These are phyloP conservation scores for Globisporangium parvum DNA, from an alignment of 352 stramenopile genomes.

Conservation along the genomic window DNA sequence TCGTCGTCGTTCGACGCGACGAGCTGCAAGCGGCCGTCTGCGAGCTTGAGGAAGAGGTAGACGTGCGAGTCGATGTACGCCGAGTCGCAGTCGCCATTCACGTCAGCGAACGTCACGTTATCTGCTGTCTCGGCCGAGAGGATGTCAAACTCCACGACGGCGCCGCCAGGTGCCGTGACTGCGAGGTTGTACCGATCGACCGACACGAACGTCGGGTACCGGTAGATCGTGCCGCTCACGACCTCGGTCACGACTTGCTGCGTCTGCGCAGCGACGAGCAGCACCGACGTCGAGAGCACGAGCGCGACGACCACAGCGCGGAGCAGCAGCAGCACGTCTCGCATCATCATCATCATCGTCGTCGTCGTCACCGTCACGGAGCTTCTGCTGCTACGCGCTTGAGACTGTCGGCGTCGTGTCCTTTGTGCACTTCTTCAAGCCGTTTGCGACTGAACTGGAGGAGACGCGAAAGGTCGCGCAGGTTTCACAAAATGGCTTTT, in stretches of 20 bases:
- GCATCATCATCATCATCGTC: too few species aligned
- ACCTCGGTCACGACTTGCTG: conserved; percentile 31
- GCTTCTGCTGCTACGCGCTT: neutral
- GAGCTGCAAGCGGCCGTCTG: conserved; percentile 22
- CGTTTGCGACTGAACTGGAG: too few species aligned
- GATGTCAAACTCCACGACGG: conserved; percentile 59
- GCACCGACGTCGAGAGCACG: neutral
- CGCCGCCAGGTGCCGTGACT: conserved; percentile 21
- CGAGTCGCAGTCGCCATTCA: conserved; percentile 69
- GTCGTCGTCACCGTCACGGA: too few species aligned
- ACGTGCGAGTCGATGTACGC: conserved; percentile 66
- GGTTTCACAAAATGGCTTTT: too few species aligned
- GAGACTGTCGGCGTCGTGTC: neutral
- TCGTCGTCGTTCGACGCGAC: conserved; percentile 64
- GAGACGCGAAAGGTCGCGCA: too few species aligned
- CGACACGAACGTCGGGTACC: conserved; percentile 34
- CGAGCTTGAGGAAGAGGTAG: conserved; percentile 30
- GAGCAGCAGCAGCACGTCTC: too few species aligned
- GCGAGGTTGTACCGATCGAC: conserved; percentile 57
- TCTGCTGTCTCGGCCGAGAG: conserved; percentile 55
- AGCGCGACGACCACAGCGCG: too few species aligned
- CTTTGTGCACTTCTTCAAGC: too few species aligned
- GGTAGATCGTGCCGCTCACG: conserved; percentile 52
- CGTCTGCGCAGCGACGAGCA: conserved; percentile 1
- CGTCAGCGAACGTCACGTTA: conserved; percentile 43